These are phyloP conservation scores for Talaromyces piceae DNA, from an alignment of 2,329 filamentous ascomycete species.

Conservation along the genomic window DNA sequence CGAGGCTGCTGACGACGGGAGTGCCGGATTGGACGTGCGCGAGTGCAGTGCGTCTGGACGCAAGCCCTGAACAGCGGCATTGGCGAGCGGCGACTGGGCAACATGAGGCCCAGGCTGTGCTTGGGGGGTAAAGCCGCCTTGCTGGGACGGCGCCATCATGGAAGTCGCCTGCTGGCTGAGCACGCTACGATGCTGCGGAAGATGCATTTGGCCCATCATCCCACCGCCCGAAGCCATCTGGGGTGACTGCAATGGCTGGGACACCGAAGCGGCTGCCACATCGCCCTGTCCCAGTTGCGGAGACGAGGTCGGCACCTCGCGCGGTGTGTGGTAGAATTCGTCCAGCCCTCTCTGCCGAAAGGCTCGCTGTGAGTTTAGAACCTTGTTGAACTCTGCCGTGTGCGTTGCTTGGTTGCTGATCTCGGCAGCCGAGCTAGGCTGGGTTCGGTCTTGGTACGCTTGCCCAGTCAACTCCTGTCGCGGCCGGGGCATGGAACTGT, in stretches of 20 bases:
- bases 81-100: conserved; percentile 64
- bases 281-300: conserved; percentile 22
- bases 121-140: conserved; percentile 61
- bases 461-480: conserved; percentile 84
- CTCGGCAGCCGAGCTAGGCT: conserved; percentile 67
- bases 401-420: conserved; percentile 80
- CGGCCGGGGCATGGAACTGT: conserved; percentile 73
- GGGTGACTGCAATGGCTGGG: conserved; percentile 33
- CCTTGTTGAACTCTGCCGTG: conserved; percentile 84
- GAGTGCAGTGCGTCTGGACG: conserved; percentile 57
- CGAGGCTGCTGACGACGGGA: conserved; percentile 45
- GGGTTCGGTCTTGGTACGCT: conserved; percentile 78
- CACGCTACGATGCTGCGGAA: conserved; percentile 21
- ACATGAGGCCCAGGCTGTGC: conserved; percentile 64
- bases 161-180: conserved; percentile 37
- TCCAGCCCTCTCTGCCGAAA: conserved; percentile 74
- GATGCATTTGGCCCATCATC: conserved; percentile 15
- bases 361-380: conserved; percentile 69
- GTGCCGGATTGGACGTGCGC: conserved; percentile 54
- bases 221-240: conserved; percentile 24
- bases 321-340: conserved; percentile 72
- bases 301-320: conserved; percentile 62
- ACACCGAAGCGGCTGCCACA: conserved; percentile 24
- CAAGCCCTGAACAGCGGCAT: conserved; percentile 56
- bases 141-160: conserved; percentile 42